phyloP scores from a whole-genome alignment of 139 green algal genomes.

The Mesotaenium endlicherianum region DNA sequence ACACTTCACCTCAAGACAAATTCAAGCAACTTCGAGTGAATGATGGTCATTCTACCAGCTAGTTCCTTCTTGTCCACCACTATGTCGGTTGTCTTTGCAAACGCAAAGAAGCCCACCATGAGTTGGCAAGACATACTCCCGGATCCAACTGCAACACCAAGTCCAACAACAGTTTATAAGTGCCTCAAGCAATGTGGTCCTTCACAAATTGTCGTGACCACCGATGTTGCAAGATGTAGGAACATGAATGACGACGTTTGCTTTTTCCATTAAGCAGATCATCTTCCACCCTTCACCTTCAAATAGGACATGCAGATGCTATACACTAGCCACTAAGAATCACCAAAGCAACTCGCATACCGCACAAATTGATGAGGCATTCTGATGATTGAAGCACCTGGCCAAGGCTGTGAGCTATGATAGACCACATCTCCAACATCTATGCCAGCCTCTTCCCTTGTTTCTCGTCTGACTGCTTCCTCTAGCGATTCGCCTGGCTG shows the following conservation, averaged over 20 bases:
- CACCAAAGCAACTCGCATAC: no score
- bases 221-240: background rate
- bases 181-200: background rate
- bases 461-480: constrained; percentile 31
- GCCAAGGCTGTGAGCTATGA: constrained; percentile 39
- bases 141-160: background rate
- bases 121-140: constrained; percentile 28
- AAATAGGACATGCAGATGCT: no score
- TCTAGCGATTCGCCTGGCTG: constrained; percentile 35
- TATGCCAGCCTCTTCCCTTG: constrained; percentile 28
- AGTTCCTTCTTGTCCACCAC: constrained; percentile 24
- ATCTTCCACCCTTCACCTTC: no score
- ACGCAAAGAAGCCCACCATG: constrained; percentile 44
- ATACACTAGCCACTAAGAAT: no score
- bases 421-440: constrained; percentile 8
- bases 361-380: no score
- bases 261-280: no score
- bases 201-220: background rate
- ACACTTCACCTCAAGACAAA: background rate
- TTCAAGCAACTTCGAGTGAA: background rate
- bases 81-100: background rate
- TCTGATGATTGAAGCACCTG: constrained; percentile 1
- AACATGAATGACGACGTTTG: no score
- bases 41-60: background rate
- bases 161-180: no score